These are phyloP conservation scores for Millerago galiae DNA, from an alignment of 805 yeast genomes.

Conservation along the genomic window DNA sequence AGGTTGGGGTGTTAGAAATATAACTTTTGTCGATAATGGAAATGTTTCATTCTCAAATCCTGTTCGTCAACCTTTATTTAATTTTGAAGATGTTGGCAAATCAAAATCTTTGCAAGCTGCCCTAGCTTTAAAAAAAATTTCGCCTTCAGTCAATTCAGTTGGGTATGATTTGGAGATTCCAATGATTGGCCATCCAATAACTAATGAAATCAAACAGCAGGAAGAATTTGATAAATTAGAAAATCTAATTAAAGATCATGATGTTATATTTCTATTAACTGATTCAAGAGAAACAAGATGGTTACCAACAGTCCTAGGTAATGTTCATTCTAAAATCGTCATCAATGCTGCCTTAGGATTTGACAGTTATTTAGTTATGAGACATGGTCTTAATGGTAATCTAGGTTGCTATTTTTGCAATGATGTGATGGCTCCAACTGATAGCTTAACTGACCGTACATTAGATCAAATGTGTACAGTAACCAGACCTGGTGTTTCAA, in stretches of 20 bases:
- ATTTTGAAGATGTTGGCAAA: conserved; percentile 72
- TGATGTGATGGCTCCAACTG: conserved; percentile 91
- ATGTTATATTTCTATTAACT: conserved; percentile 73
- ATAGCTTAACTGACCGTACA: conserved; percentile 80
- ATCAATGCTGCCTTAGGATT: conserved; percentile 94
- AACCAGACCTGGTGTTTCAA: conserved; percentile 93
- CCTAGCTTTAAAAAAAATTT: conserved; percentile 57
- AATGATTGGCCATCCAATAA: conserved; percentile 90
- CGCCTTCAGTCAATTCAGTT: conserved; percentile 63
- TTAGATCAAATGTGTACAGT: conserved; percentile 99
- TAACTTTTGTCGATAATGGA: conserved; percentile 89
- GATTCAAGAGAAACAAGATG: conserved; percentile 96
- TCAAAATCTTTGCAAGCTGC: conserved; percentile 82
- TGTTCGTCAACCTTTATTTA: conserved; percentile 85
- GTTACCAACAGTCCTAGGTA: conserved; percentile 88
- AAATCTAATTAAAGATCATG: conserved; percentile 57
- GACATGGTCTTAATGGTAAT: conserved; percentile 57
- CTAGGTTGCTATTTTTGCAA: conserved; percentile 95
- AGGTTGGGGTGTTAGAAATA: conserved; percentile 90
- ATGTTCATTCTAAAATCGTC: conserved; percentile 61
- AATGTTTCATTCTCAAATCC: conserved; percentile 89
- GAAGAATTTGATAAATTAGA: conserved; percentile 47
- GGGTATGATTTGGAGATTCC: conserved; percentile 78
- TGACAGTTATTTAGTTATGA: conserved; percentile 88
- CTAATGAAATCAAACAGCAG: conserved; percentile 44